Percentiles rank a stretch among this genome's conserved stretches.
Evolutionary conservation across 176 grass and related monocot species (phyloP).

Genomic region (Zoysia pacifica): DNA sequence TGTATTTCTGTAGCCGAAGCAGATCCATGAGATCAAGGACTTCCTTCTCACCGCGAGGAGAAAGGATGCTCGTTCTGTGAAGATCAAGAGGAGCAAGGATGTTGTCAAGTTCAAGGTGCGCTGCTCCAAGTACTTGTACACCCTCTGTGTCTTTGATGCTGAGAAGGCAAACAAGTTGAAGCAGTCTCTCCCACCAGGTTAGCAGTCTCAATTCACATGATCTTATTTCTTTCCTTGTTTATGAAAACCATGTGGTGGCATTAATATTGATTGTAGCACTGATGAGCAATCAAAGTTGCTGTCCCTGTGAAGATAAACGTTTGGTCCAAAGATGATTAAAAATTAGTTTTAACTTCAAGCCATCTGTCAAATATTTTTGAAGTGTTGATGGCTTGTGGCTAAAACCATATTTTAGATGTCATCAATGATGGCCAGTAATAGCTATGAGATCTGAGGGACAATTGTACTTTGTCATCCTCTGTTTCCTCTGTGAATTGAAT

Average conservation of each 20-base stretch:
- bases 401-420: conserved; percentile 24
- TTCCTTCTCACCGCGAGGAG: conserved; percentile 80
- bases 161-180: conserved; percentile 84
- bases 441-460: conserved; percentile 85
- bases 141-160: conserved; percentile 63
- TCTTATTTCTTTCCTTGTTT: not conserved
- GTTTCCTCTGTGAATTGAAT: not conserved
- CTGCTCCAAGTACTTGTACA: conserved; percentile 78
- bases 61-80: conserved; percentile 79
- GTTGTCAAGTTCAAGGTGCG: conserved; percentile 75
- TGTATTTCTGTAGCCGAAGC: conserved; percentile 55
- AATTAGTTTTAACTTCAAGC: conserved; percentile 54
- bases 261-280: not conserved
- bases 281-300: not conserved
- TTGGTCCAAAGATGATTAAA: conserved; percentile 52
- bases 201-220: not conserved
- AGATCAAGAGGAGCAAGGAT: conserved; percentile 84
- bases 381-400: conserved; percentile 43
- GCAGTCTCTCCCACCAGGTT: conserved; percentile 75
- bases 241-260: not conserved
- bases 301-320: conserved; percentile 61
- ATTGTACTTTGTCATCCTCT: not conserved
- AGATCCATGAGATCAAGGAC: conserved; percentile 85
- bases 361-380: conserved; percentile 34
- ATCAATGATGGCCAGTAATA: conserved; percentile 63